Base-by-base conservation (phyloP, 495 filamentous ascomycete species). In the Astrothelium macrocarpum region DNA sequence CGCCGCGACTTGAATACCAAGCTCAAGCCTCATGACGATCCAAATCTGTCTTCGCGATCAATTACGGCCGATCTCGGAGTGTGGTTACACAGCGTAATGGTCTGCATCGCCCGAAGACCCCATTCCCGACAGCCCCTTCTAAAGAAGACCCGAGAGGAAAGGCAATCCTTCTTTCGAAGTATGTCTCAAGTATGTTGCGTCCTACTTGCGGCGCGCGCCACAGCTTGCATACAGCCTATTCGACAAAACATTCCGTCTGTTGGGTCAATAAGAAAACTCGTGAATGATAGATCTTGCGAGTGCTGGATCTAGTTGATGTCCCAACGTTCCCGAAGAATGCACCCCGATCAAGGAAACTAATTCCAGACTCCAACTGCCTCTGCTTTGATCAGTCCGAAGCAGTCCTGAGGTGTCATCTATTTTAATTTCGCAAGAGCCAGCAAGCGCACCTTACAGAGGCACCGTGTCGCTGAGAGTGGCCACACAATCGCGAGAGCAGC, bases 131-230 rank as follows among this genome's bases (percentile, higher is more conserved):
- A 56, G 49, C 29, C 49, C 11, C 49, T 29, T 20, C 25, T 56
- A 10, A 11, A 28, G 45, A 49, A 9, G 20, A 23, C 45, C 5
- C 45, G 20, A 18, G 45, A 56, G 49, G 49, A 56, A 56, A 29
- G 49, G 9, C 23, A 56, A 56, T 25, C 49, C 49, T 56, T 56
- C 49, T 16, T 29, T 56, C 16, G 23, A 26, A 56, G 49, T 25
- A 56, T 56, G 49, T 56, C 49, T 56, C 49, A 56, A 56, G 49
- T 56, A 7, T 2, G 49, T 56, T 29, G 49, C 49, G 12, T 26
- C 20, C 12, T 9, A 28, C 9, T 56, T 56, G 49, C 49, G 11
- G 25, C 49, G 49, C 49, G 49, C 49, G 49, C 25, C 49, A 29
- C 49, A 10, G 49, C 49, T 20, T 56, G 29, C 49, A 56, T 26